These are phyloP conservation scores for Hypholoma fasciculare DNA, from an alignment of 768 basidiomycete genomes.

Conservation along the genomic window DNA sequence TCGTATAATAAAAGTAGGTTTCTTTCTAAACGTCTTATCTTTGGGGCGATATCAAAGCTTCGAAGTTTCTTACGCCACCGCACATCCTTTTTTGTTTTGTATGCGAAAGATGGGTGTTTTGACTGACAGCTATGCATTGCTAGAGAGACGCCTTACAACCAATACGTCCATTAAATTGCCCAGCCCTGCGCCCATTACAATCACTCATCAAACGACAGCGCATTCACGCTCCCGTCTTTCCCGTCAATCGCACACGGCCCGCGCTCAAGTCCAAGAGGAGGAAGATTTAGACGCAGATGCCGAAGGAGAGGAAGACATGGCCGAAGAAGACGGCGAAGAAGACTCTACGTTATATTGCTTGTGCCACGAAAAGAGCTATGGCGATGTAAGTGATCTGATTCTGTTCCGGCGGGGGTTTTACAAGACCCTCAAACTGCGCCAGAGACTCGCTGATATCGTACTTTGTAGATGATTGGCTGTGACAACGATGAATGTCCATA, in stretches of 20 bases:
- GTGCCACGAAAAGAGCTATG: slow-evolving; percentile 40
- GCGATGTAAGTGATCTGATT: slow-evolving; percentile 33
- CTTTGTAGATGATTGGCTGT: slow-evolving; percentile 67
- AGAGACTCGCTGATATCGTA: background rate
- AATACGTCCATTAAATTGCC: slow-evolving; percentile 38
- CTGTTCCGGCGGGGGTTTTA: background rate
- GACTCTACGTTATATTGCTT: slow-evolving; percentile 41
- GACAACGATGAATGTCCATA: slow-evolving; percentile 67
- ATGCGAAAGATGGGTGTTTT: background rate
- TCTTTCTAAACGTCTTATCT: background rate
- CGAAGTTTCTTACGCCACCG: background rate
- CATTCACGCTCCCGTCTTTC: slow-evolving; percentile 36
- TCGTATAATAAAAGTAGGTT: slow-evolving; percentile 32
- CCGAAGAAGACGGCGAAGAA: slow-evolving; percentile 38
- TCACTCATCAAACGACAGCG: slow-evolving; percentile 13
- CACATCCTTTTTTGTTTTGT: background rate
- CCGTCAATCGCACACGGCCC: slow-evolving; percentile 29
- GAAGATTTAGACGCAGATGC: slow-evolving; percentile 38
- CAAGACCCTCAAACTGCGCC: background rate
- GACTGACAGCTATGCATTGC: background rate
- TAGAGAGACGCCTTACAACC: slow-evolving; percentile 36
- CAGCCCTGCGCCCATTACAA: slow-evolving; percentile 28
- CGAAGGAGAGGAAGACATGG: slow-evolving; percentile 37
- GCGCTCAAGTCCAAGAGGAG: slow-evolving; percentile 27
- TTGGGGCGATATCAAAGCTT: too few relatives aligned